These are phyloP conservation scores for Ophiostoma australiae DNA, from an alignment of 2,329 filamentous ascomycete genomes.

Conservation along the genomic window DNA sequence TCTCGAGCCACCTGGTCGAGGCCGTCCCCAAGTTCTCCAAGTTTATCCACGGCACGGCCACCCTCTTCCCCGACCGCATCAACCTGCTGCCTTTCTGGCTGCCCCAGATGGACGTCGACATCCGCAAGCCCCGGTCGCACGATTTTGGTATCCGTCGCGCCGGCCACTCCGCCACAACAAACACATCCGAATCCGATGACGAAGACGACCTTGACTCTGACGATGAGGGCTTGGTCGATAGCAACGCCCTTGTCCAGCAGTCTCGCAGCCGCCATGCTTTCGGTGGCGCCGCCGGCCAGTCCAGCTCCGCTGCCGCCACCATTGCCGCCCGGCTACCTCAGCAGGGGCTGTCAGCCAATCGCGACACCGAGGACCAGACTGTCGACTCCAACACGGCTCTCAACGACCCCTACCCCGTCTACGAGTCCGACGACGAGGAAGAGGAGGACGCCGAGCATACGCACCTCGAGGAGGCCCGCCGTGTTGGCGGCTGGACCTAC, in stretches of 20 bases:
- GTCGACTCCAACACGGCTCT: slow-evolving; percentile 41
- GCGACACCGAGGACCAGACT: slow-evolving; percentile 80
- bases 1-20: slow-evolving; percentile 89
- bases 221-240: slow-evolving; percentile 59
- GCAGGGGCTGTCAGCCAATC: slow-evolving; percentile 40
- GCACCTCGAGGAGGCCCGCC: slow-evolving; percentile 69
- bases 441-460: slow-evolving; percentile 61
- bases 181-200: slow-evolving; percentile 68
- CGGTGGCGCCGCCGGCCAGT: slow-evolving; percentile 31
- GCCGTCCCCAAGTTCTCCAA: slow-evolving; percentile 99
- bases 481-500: slow-evolving; percentile 72
- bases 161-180: slow-evolving; percentile 69
- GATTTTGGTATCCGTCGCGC: slow-evolving; percentile 86
- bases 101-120: slow-evolving; percentile 97
- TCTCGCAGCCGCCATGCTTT: slow-evolving; percentile 31
- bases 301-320: slow-evolving; percentile 37
- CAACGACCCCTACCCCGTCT: slow-evolving; percentile 74
- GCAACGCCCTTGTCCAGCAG: slow-evolving; percentile 35
- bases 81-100: slow-evolving; percentile 93
- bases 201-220: slow-evolving; percentile 54
- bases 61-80: slow-evolving; percentile 80
- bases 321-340: slow-evolving; percentile 18
- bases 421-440: slow-evolving; percentile 84
- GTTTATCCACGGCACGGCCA: slow-evolving; percentile 93
- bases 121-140: slow-evolving; percentile 83